Evolutionary conservation across 768 basidiomycete genomes (phyloP), one percentile per base, ranked within the genome.

Genomic region (Sarcomyxa edulis): DNA sequence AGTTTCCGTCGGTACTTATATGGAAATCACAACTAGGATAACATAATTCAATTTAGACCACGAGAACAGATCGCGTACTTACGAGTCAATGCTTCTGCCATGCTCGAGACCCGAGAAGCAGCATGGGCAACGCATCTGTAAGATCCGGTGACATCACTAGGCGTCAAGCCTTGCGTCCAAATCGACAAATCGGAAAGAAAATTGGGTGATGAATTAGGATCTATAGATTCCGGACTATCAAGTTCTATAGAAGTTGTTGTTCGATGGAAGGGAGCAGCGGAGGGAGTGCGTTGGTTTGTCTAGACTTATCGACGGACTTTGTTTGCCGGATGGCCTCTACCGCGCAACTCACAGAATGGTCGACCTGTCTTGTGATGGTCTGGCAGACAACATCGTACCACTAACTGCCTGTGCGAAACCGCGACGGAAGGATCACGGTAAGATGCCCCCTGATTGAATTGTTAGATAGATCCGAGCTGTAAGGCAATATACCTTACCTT

Each of bases 1-100:
- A 58, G 31, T 54, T 56, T 1, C 51, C 55, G 49, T 69, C 65
- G 0, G 51, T 49, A 1, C 52, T 53, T 1, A 69, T 43, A 27
- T 66, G 64, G 6, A 68, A 48, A 38, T 69, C 63, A 19, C 53
- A 58, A 0, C 68, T 62, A 30, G 39, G 21, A 18, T 16, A 34
- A 37, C 14, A 7, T 7, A 20, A n/a, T n/a, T 27, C 27, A 12
- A 12, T 21, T 18, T 4, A 16, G 14, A 9, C 9, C 24, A 42
- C n/a, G n/a, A 19, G 14, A 19, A 31, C 11, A 34, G 25, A 14
- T n/a, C 7, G 14, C 14, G 6, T n/a, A 27, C 44, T 30, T 33
- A 45, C 44, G 18, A 9, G 12, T 20, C 7, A 36, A 45, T 30
- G 10, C 33, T n/a, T 2, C 29, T 23, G 10, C 44, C 44, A 16